Percentiles rank a stretch among this genome's conserved stretches.
phyloP scores from a whole-genome alignment of 2,329 filamentous ascomycete genomes.

The Coniochaeta hoffmannii region DNA sequence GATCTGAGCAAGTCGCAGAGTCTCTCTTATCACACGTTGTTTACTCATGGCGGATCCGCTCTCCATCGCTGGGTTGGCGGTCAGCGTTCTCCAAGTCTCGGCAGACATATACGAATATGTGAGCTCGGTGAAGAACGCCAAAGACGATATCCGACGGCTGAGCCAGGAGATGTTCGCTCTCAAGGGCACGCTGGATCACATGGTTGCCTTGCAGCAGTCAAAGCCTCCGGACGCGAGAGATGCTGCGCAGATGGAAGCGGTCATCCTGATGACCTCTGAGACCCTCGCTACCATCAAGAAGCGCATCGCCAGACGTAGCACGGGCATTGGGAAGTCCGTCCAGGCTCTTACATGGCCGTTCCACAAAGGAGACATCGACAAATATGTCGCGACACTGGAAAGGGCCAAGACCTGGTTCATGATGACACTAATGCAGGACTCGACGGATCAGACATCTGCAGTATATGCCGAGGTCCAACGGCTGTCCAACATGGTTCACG shows the following conservation, averaged over 20 bases:
- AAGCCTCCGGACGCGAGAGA: neutral
- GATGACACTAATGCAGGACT: constrained; percentile 16
- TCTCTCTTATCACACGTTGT: neutral
- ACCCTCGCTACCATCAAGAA: constrained; percentile 12
- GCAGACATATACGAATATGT: constrained; percentile 12
- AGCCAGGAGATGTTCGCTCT: constrained; percentile 17
- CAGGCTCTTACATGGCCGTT: constrained; percentile 14
- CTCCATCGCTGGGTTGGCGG: neutral
- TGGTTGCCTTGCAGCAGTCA: constrained; percentile 8
- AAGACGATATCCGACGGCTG: constrained; percentile 15
- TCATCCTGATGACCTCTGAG: constrained; percentile 15
- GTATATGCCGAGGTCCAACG: constrained; percentile 15
- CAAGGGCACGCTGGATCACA: constrained; percentile 15
- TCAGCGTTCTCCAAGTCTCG: constrained; percentile 13
- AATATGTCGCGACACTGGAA: constrained; percentile 14
- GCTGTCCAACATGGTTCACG: constrained; percentile 12
- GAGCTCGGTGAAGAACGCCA: constrained; percentile 12
- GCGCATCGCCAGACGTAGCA: constrained; percentile 10
- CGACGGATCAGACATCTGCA: constrained; percentile 10
- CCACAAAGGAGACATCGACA: constrained; percentile 11
- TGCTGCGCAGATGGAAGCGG: constrained; percentile 7
- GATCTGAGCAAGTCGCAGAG: neutral
- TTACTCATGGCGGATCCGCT: constrained; percentile 1
- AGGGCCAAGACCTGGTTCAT: constrained; percentile 18
- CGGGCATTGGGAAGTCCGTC: constrained; percentile 8